Base-by-base conservation (phyloP, 2,329 filamentous ascomycete genomes). In the Camillea tinctor region DNA sequence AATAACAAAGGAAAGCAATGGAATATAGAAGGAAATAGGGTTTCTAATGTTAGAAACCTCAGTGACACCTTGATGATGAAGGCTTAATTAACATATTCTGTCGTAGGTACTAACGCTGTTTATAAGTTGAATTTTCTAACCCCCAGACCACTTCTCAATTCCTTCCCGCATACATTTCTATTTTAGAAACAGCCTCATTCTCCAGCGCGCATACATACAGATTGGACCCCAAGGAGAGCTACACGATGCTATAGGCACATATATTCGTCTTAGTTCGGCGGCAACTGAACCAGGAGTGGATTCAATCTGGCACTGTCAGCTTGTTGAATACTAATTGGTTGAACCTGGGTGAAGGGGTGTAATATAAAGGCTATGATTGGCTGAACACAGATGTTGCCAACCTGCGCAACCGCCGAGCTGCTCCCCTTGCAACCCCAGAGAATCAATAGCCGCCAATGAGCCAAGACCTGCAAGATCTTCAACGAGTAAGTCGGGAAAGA, bases 321-420 rank as follows among this genome's bases (percentile, higher is more conserved):
- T 36, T 51, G 6, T 20, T 17, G 19, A 50, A 3, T 17, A 40
- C 36, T 66, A 58, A 67, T 66, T 68, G 66, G 65, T 20, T n/a
- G 21, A 22, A 11, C 51, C 21, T 6, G 52, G 15, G 19, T 17
- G 21, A 17, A 51, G 52, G 22, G 49, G n/a, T 55, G 55, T 60
- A 64, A 63, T 63, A 53, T 56, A 30, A 36, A 36, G 44, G 17
- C 20, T 21, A 57, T 64, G 63, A 65, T 68, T 70, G 63, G 63
- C 26, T 54, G 19, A 21, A 44, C 24, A 21, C 48, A 44, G 30
- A 51, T 21, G 19, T 36, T 36, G 50, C 30, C 26, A 44, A 49
- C 13, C 30, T 36, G 17, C 59, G 50, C 58, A 67, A 64, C 61
- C 67, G 66, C 65, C 57, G 54, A 20, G 44, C 50, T 3, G 44